These are phyloP conservation scores for Uromyces viciae-fabae DNA, from an alignment of 1,284 basidiomycete species.

Conservation along the genomic window DNA sequence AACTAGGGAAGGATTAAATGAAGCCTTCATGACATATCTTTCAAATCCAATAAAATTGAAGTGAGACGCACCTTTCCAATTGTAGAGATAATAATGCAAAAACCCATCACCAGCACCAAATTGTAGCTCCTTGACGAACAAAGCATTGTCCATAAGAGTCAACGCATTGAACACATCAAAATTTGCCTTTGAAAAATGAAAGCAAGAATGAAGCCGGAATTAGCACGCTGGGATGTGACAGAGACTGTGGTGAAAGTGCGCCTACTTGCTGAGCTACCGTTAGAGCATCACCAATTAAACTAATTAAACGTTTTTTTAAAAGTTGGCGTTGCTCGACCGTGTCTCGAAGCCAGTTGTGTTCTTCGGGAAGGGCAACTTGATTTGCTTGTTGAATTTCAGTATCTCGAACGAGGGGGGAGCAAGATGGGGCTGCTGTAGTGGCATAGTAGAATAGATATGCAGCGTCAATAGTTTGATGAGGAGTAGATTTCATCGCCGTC, in stretches of 20 bases:
- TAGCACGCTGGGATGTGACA: too few species aligned
- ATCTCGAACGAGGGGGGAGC: conserved; percentile 47
- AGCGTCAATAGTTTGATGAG: conserved; percentile 62
- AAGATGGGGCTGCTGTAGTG: conserved; percentile 54
- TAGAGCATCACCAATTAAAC: conserved; percentile 49
- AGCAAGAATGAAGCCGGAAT: not conserved
- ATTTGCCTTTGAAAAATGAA: conserved; percentile 59
- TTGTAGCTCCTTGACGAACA: conserved; percentile 73
- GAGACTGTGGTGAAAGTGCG: not conserved
- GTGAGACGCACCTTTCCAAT: conserved; percentile 77
- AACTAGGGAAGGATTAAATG: conserved; percentile 6
- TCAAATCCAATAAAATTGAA: not conserved
- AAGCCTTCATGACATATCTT: not conserved
- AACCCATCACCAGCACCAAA: conserved; percentile 86
- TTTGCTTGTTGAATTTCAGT: conserved; percentile 7
- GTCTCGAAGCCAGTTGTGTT: conserved; percentile 31
- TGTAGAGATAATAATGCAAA: conserved; percentile 86
- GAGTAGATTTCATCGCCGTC: conserved; percentile 67
- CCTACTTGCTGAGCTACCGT: conserved; percentile 49
- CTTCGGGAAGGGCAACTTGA: conserved; percentile 59
- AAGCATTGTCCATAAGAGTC: conserved; percentile 87
- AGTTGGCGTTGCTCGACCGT: conserved; percentile 3
- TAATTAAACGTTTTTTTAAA: conserved; percentile 41
- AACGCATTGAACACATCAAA: conserved; percentile 97
- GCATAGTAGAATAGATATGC: conserved; percentile 93